Evolutionary conservation across 73 alveolate genomes (phyloP).

Genomic region (Symbiodinium pilosum): DNA sequence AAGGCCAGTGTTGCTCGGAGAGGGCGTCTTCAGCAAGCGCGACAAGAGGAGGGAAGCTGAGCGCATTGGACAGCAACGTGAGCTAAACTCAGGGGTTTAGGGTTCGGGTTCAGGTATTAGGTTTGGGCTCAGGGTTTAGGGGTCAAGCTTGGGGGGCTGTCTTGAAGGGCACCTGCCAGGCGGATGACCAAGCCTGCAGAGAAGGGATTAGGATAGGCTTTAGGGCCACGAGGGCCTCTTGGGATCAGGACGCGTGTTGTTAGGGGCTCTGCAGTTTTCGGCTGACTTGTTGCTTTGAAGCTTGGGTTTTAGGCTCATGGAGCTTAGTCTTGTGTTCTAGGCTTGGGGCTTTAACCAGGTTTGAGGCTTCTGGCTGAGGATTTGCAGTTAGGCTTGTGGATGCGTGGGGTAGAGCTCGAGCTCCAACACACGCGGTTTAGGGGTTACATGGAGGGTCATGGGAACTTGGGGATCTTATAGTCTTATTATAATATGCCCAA

Average conservation of each 20-base stretch:
- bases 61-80: not conserved
- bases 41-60: conserved; percentile 45
- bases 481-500: too few relatives aligned
- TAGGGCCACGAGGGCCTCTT: too few relatives aligned
- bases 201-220: too few relatives aligned
- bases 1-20: conserved; percentile 59
- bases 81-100: not conserved
- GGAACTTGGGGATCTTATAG: too few relatives aligned
- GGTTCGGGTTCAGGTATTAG: not conserved
- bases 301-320: not conserved
- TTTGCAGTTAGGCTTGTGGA: too few relatives aligned
- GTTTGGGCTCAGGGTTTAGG: not conserved
- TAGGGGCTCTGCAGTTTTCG: not conserved
- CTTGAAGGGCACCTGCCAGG: too few relatives aligned
- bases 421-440: too few relatives aligned
- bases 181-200: too few relatives aligned
- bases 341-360: not conserved
- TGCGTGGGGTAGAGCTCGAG: too few relatives aligned
- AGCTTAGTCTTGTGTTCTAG: too few relatives aligned
- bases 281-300: not conserved
- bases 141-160: not conserved
- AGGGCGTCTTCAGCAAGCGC: conserved; percentile 10
- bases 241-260: not conserved
- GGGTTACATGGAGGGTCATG: too few relatives aligned
- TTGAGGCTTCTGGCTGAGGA: not conserved